Evolutionary conservation across 495 filamentous ascomycete species (phyloP), one percentile per base, ranked within the genome.

Genomic region (Penicillium argentinense): DNA sequence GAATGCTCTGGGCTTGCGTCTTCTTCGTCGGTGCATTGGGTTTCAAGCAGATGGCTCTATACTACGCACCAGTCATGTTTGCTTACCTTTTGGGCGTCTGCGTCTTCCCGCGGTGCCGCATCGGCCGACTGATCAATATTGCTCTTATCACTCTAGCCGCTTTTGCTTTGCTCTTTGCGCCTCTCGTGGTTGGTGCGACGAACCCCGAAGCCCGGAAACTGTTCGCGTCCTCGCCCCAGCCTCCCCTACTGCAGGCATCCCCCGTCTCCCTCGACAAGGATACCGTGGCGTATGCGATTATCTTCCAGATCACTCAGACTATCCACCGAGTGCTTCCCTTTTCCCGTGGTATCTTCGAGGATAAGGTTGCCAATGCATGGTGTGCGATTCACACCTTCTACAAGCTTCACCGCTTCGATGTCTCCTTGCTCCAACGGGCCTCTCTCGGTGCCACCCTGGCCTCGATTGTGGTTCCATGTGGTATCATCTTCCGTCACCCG

Each of bases 21-120:
- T 97, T 96, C 70, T 98, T 98, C 60, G 92, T 98, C n/a, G 79
- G 82, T 2, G 87, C 91, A 12, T 70, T 98, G 17, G 88, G 88
- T 9, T 98, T 96, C 74, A 98, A 98, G 73, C 93, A 98, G 64
- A 98, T 98, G 93, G 93, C 92, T 3, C 74, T 98, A 8, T 98
- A 96, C 66, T 98, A 96, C 64, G 91, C 93, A 3, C 91, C 95
- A 1, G 83, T 84, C 9, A 83, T 97, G 42, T 97, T 97, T 63
- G 85, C 90, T 5, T 97, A 91, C 56, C 84, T 98, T 1, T 73
- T 97, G 5, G 92, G 93, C 6, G 78, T 82, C 59, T 96, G 91
- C 65, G 54, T 93, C 17, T 84, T 86, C 45, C 90, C 91, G 5
- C 74, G 78, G 8, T 69, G 91, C 52, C 83, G 85, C 34, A 53